Evolutionary conservation across 2,329 filamentous ascomycete genomes (phyloP).

Genomic region (Fonsecaea pugnacius): DNA sequence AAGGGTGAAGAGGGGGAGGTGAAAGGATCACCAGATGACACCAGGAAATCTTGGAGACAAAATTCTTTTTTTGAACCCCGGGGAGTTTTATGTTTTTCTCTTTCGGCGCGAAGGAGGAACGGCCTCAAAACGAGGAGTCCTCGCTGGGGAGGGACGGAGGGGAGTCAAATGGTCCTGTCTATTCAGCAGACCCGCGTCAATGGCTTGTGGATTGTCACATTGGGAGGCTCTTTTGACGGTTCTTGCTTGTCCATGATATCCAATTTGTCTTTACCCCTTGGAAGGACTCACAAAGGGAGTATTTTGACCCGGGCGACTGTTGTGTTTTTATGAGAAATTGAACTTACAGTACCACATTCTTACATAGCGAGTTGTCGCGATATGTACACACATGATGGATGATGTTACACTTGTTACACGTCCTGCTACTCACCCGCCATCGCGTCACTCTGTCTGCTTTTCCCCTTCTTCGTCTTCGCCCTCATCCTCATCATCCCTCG

Average conservation of each 20-base stretch:
- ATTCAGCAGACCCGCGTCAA: not conserved
- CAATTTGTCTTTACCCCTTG: not conserved
- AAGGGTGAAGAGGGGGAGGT: constrained; percentile 8
- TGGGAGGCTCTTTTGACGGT: not conserved
- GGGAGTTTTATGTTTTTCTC: too few species aligned
- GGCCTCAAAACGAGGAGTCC: not conserved
- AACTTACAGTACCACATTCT: not conserved
- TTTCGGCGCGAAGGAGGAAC: not conserved
- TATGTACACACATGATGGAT: constrained; percentile 3
- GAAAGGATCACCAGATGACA: not conserved
- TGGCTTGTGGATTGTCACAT: not conserved
- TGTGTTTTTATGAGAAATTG: not conserved
- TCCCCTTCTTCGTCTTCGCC: not conserved
- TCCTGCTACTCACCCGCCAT: not conserved
- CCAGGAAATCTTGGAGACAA: not conserved
- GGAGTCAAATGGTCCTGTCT: not conserved
- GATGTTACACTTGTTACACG: constrained; percentile 8
- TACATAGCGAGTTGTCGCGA: constrained; percentile 1
- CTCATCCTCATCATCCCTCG: not conserved
- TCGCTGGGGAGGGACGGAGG: not conserved
- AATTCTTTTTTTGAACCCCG: not conserved
- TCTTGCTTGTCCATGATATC: constrained; percentile 7
- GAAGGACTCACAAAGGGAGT: not conserved
- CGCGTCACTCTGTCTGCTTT: not conserved
- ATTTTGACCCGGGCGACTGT: not conserved